phyloP scores from a whole-genome alignment of 768 basidiomycete genomes.

The Boletales sp. region DNA sequence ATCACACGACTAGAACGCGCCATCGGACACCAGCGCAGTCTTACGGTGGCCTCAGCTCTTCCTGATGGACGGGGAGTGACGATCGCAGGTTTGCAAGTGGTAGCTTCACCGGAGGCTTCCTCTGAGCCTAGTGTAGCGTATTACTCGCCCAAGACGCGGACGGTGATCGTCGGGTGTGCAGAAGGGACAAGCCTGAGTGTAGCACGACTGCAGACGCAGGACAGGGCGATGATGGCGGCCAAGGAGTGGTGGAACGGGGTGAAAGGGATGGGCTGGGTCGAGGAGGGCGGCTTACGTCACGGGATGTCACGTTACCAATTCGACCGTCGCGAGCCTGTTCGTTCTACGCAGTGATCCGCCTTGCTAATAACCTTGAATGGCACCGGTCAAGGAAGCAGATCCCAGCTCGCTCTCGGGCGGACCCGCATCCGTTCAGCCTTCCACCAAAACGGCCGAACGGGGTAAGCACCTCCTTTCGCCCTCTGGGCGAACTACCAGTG shows the following conservation, averaged over 20 bases:
- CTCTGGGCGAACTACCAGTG: not conserved
- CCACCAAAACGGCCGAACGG: constrained; percentile 26
- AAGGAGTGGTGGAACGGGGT: constrained; percentile 82
- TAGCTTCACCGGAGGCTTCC: not conserved
- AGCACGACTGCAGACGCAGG: constrained; percentile 57
- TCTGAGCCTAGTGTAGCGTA: constrained; percentile 38
- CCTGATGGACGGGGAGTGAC: constrained; percentile 24
- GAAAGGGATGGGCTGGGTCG: constrained; percentile 27
- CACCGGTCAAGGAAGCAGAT: constrained; percentile 17
- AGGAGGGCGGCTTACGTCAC: constrained; percentile 9
- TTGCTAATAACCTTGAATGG: not conserved
- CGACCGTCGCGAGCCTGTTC: too few relatives aligned
- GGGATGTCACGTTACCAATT: too few relatives aligned
- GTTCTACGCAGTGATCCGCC: too few relatives aligned
- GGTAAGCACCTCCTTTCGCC: constrained; percentile 20
- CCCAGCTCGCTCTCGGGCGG: constrained; percentile 7
- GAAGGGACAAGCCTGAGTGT: constrained; percentile 51
- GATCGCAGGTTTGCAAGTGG: constrained; percentile 18
- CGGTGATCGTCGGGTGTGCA: constrained; percentile 56
- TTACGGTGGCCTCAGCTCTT: constrained; percentile 19
- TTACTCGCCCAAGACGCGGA: constrained; percentile 37
- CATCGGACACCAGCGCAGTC: constrained; percentile 27
- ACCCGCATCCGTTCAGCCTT: constrained; percentile 8
- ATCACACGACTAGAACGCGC: constrained; percentile 24
- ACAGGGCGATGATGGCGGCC: constrained; percentile 49